These are phyloP conservation scores for Entrophospora sp. DNA, from an alignment of 192 early-diverging fungal species.

Conservation along the genomic window DNA sequence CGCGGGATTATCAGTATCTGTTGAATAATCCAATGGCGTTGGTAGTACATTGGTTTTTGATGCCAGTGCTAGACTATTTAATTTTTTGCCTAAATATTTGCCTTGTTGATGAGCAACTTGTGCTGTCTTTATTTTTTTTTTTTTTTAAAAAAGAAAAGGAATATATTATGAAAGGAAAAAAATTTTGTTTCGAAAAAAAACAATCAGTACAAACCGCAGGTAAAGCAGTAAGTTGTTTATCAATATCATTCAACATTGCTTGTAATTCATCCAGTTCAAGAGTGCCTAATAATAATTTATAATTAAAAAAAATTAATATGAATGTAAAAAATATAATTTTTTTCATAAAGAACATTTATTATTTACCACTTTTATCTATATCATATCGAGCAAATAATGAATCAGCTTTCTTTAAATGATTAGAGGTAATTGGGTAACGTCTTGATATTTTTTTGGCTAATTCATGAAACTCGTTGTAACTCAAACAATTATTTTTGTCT, in stretches of 20 bases:
- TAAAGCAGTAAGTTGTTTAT: slow-evolving; percentile 41
- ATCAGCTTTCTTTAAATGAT: slow-evolving; percentile 40
- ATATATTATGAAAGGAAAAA: no score
- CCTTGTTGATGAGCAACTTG: slow-evolving; percentile 52
- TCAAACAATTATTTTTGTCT: slow-evolving; percentile 38
- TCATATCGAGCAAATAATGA: slow-evolving; percentile 40
- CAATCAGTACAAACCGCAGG: slow-evolving; percentile 31
- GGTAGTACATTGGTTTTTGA: not conserved
- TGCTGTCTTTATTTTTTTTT: no score
- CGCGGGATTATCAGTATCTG: not conserved
- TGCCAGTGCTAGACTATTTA: slow-evolving; percentile 29
- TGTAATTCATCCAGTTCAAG: slow-evolving; percentile 44
- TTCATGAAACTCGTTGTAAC: slow-evolving; percentile 40
- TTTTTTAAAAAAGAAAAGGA: no score
- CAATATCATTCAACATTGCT: slow-evolving; percentile 40
- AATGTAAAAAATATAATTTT: not conserved
- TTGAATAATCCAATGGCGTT: not conserved
- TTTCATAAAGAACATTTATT: not conserved
- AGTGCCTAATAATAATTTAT: slow-evolving; percentile 23
- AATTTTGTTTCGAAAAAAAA: no score
- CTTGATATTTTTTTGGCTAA: slow-evolving; percentile 33
- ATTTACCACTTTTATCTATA: slow-evolving; percentile 32
- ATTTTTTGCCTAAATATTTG: slow-evolving; percentile 34
- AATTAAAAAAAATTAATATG: not conserved
- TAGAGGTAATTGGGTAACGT: slow-evolving; percentile 42